Base-by-base conservation (phyloP, 805 yeast genomes). In the Candida piceae region DNA sequence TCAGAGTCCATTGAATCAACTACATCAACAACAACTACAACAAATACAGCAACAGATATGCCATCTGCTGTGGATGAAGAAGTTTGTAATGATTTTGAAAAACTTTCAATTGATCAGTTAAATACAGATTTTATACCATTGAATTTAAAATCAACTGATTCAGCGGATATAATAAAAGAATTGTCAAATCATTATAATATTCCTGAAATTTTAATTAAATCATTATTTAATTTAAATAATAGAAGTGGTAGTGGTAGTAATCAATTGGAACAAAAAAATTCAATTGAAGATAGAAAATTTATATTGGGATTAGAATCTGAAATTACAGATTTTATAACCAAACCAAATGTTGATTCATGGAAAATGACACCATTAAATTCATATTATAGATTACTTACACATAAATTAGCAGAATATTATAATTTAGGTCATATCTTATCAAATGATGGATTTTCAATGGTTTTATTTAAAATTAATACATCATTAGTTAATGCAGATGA, bases 401-500 rank as follows among this genome's bases (percentile, higher is more conserved):
- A 84, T 56, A 83, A 80, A 45, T 61, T 81, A 24, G 84, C 88
- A 4, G 81, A 77, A 26, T 80, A 80, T 53, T 79, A 80, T 50
- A 62, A 67, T 17, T 55, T 82, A 38, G 78, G 77, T 29, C 89
- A 83, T 50, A 69, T 68, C 7, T 45, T 70, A 31, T 60, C 75
- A 10, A 73, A 69, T 46, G 78, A 71, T 41, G 78, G 77, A 8
- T 62, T 63, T 34, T 69, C 77, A 11, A 63, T 63, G 67, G 67
- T 63, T 4, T 49, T 63, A 13, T 63, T 56, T 39, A 63, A 63
- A 33, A 61, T 58, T 36, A 63, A 63, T 34, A 63, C 67, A 0
- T 56, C 63, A 13, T 45, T 58, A 32, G 53, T 62, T 20, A 63
- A 63, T 40, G 63, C 62, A 2, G 61, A 59, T 36, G 62, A 60